These are phyloP conservation scores for Schrenkiella parvula DNA, from an alignment of 345 rosid species.

Conservation along the genomic window DNA sequence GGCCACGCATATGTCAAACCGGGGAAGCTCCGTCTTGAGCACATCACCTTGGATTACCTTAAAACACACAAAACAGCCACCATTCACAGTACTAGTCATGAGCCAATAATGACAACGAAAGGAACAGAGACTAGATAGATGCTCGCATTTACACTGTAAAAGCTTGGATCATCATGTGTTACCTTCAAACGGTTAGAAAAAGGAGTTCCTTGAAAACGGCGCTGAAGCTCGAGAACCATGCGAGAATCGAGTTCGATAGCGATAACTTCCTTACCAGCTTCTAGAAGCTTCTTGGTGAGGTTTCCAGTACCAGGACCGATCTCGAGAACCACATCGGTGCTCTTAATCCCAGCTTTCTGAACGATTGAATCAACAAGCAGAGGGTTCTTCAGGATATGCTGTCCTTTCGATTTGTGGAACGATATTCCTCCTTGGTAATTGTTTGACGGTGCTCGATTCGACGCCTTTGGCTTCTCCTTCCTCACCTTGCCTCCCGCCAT, in stretches of 20 bases:
- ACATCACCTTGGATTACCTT: conserved; percentile 95
- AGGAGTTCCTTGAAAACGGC: conserved; percentile 86
- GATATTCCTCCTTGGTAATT: conserved; percentile 84
- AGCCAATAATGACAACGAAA: background rate
- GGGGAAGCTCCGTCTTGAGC: conserved; percentile 79
- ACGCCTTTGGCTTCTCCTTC: conserved; percentile 57
- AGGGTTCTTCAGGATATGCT: conserved; percentile 88
- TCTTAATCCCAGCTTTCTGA: conserved; percentile 77
- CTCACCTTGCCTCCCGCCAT: conserved; percentile 89
- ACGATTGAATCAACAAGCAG: conserved; percentile 75
- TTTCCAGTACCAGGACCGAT: conserved; percentile 95
- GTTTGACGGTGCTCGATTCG: conserved; percentile 48
- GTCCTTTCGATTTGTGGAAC: conserved; percentile 87
- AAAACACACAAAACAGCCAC: background rate
- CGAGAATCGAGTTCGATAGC: conserved; percentile 90
- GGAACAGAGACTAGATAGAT: no score
- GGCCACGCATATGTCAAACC: conserved; percentile 86
- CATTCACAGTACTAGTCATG: background rate
- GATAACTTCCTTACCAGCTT: conserved; percentile 74
- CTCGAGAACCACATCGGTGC: conserved; percentile 81
- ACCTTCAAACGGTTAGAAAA: conserved; percentile 58
- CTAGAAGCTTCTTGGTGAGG: conserved; percentile 87
- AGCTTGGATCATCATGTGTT: background rate
- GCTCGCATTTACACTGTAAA: no score
- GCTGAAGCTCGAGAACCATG: conserved; percentile 91